Conservation (phyloP, 2,329 filamentous ascomycete genomes). For the Rutstroemia sp. region DNA sequence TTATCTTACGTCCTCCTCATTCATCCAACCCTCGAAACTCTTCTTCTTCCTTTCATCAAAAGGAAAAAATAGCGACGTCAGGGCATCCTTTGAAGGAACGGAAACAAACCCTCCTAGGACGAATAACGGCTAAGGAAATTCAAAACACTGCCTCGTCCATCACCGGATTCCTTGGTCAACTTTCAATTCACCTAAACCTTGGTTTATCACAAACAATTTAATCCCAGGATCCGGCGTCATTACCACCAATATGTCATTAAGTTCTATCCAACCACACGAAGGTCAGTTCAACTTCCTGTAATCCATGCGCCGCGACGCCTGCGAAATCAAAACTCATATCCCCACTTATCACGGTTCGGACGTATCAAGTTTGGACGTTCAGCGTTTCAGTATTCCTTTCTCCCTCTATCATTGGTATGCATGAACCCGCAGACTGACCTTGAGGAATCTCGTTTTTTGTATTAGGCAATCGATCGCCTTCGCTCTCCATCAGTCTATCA, state of each 20-base stretch:
- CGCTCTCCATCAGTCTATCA: conserved; percentile 55
- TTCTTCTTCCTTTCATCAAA: no score
- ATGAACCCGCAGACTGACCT: conserved; percentile 25
- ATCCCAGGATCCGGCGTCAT: neutral
- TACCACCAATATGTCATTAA: conserved; percentile 24
- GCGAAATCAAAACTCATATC: conserved; percentile 16
- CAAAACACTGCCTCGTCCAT: no score
- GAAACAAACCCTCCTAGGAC: no score
- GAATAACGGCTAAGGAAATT: no score
- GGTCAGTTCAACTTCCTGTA: conserved; percentile 22
- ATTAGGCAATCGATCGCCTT: conserved; percentile 34
- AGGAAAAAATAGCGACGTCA: no score
- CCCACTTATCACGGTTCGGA: conserved; percentile 23
- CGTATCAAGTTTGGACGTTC: conserved; percentile 27
- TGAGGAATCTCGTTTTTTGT: conserved; percentile 20
- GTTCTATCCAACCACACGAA: conserved; percentile 24
- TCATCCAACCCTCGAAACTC: no score
- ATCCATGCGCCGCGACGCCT: conserved; percentile 17
- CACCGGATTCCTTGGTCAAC: neutral
- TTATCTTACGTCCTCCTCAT: no score
- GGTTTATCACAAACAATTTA: no score
- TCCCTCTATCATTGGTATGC: conserved; percentile 20
- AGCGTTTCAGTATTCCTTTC: conserved; percentile 23
- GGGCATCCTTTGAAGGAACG: no score
- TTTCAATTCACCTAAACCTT: neutral